phyloP scores from a whole-genome alignment of 495 filamentous ascomycete species.

The Talaromyces trachyspermus region DNA sequence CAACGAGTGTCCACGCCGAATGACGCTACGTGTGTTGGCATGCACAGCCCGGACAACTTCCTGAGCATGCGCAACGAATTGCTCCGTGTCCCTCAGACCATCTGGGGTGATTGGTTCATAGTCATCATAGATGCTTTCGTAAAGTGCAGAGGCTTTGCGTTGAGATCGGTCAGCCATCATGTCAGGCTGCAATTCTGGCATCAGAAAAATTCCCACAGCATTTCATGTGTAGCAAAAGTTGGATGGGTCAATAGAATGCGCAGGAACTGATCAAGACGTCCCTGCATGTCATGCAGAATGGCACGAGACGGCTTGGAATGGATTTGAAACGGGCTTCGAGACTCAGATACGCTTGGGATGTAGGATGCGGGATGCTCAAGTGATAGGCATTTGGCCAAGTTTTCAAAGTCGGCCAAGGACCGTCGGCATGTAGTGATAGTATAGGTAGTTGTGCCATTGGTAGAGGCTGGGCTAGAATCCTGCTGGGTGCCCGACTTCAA shows the following conservation, averaged over 20 bases:
- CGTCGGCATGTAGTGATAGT: conserved; percentile 91
- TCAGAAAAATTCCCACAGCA: conserved; percentile 99
- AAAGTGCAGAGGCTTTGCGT: conserved; percentile 73
- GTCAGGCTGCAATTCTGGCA: conserved; percentile 84
- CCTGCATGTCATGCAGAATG: conserved; percentile 78
- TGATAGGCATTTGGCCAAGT: conserved; percentile 76
- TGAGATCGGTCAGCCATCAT: conserved; percentile 84
- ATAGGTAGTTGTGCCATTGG: conserved; percentile 50
- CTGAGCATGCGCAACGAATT: conserved; percentile 81
- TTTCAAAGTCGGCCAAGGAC: conserved; percentile 87
- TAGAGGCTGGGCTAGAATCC: conserved; percentile 22
- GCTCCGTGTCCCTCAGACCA: conserved; percentile 85
- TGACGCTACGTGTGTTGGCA: conserved; percentile 69
- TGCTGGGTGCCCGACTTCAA: conserved; percentile 85
- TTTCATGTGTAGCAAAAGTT: conserved; percentile 93
- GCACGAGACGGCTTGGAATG: conserved; percentile 85
- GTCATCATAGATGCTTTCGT: conserved; percentile 82
- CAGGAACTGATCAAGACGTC: conserved; percentile 79
- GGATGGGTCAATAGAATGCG: conserved; percentile 80
- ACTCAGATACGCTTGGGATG: conserved; percentile 71
- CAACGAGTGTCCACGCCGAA: conserved; percentile 43
- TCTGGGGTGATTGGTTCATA: conserved; percentile 61
- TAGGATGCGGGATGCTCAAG: conserved; percentile 94
- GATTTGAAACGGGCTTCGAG: conserved; percentile 84
- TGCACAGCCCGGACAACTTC: conserved; percentile 82